These are phyloP conservation scores for Talaromyces sp. DNA, from an alignment of 2,329 filamentous ascomycete species.

Conservation along the genomic window DNA sequence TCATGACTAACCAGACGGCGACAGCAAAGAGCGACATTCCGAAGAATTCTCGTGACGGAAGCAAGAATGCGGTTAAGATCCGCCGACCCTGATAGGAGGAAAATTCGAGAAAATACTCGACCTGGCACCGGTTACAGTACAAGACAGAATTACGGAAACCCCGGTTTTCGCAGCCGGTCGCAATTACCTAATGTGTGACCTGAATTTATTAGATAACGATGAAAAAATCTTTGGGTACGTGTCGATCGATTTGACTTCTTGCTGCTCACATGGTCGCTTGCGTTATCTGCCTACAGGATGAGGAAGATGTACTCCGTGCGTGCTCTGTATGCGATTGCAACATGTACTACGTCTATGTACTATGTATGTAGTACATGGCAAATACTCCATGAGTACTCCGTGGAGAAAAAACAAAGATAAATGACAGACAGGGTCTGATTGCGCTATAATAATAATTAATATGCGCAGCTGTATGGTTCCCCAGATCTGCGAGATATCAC, in stretches of 20 bases:
- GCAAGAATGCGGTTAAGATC: neutral
- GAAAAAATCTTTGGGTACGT: neutral
- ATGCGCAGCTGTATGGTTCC: conserved; percentile 8
- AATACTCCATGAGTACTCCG: neutral
- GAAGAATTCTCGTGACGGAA: conserved; percentile 17
- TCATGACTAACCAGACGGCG: neutral
- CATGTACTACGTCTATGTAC: neutral
- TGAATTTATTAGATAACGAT: conserved; percentile 6
- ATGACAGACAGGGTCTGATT: neutral
- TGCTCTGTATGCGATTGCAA: neutral
- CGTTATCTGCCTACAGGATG: neutral
- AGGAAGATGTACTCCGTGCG: neutral
- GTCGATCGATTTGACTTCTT: neutral
- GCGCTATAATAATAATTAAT: neutral
- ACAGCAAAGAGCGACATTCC: conserved; percentile 11
- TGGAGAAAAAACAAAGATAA: neutral
- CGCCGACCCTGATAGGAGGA: neutral
- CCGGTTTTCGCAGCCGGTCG: conserved; percentile 10
- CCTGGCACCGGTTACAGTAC: neutral
- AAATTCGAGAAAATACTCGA: neutral
- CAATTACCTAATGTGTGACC: neutral
- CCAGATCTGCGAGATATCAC: conserved; percentile 18
- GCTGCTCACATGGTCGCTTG: neutral
- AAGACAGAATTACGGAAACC: neutral
- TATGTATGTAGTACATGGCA: neutral